Percentiles rank a stretch among this genome's conserved stretches.
Conservation (phyloP, 1,284 basidiomycete species). For the Cryptococcus jaspeensis region DNA sequence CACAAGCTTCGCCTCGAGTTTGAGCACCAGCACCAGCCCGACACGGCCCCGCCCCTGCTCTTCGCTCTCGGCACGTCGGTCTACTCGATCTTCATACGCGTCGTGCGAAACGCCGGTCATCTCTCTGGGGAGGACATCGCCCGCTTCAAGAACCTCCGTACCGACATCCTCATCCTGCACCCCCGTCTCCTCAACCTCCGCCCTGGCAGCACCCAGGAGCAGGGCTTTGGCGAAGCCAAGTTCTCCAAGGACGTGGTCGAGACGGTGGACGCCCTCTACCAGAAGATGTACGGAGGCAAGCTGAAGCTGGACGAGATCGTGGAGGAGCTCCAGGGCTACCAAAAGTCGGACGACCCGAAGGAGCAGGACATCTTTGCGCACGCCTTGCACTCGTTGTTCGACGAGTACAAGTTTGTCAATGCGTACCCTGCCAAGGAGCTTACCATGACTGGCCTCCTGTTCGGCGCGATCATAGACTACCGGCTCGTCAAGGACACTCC, state of each 20-base stretch:
- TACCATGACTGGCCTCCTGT: constrained; percentile 92
- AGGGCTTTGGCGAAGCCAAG: constrained; percentile 83
- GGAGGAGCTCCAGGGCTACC: constrained; percentile 76
- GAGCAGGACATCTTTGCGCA: constrained; percentile 98
- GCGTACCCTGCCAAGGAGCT: constrained; percentile 93
- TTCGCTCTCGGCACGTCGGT: constrained; percentile 58
- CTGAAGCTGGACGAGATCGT: constrained; percentile 94
- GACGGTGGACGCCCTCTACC: constrained; percentile 94
- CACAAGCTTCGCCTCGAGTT: constrained; percentile 87
- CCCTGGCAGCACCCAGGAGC: constrained; percentile 83
- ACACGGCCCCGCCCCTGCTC: constrained; percentile 62
- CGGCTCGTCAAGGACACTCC: constrained; percentile 93
- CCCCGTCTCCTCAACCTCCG: constrained; percentile 95
- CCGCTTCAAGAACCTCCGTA: constrained; percentile 88
- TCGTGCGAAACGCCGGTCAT: constrained; percentile 63
- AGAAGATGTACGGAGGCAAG: constrained; percentile 90
- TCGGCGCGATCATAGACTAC: constrained; percentile 93
- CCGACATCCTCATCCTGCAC: constrained; percentile 90
- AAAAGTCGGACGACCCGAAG: constrained; percentile 74
- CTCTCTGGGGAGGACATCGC: constrained; percentile 69
- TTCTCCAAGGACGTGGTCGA: constrained; percentile 86
- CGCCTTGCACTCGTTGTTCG: constrained; percentile 98
- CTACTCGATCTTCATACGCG: constrained; percentile 85
- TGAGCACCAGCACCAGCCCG: constrained; percentile 72
- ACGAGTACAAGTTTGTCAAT: constrained; percentile 99